Evolutionary conservation across 345 rosid genomes (phyloP), one percentile per base, ranked within the genome.

Genomic region (Sonneratia alba): DNA sequence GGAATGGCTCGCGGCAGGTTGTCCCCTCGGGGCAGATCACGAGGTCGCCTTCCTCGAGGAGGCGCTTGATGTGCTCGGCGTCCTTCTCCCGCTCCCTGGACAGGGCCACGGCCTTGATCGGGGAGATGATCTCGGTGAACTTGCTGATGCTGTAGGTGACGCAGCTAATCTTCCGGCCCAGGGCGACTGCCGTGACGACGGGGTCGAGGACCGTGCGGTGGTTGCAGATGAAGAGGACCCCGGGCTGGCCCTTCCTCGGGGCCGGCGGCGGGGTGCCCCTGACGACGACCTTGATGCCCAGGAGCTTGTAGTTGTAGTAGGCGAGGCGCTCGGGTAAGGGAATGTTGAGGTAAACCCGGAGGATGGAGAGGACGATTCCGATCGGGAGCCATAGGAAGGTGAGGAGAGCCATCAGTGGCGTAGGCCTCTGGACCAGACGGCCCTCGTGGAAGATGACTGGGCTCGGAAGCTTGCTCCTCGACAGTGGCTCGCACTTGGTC

Each of bases 11-110:
- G 1, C 99, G 82, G 32, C 99, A 95, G 0, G 99, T 95, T 2
- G 99, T 95, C 34, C 99, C 99, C 70, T 95, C 99, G 0, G 98
- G 97, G 76, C 99, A 95, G 5, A 95, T 87, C 59, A 92, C 96
- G 71, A 95, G 71, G 72, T 95, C 99, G 0, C 99, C 99, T 78
- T 95, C 97, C 70, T 89, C 85, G 0, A 95, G 85, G 42, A 95
- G 80, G 34, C 82, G 81, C 75, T 88, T 89, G 69, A 95, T 95
- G 70, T 89, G 76, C 0, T 77, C 89, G 0, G 99, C 97, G 32
- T 95, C 99, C 75, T 69, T 86, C 51, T 89, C 91, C 16, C 98
- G 75, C 53, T 95, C 98, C 53, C 99, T 81, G 2, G 99, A 81
- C 74, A 95, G 78, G 1, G 99, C 99, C 22, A 95, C 99, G 0